phyloP scores from a whole-genome alignment of 441 rosid genomes.

The Arabidopsis lyrata region DNA sequence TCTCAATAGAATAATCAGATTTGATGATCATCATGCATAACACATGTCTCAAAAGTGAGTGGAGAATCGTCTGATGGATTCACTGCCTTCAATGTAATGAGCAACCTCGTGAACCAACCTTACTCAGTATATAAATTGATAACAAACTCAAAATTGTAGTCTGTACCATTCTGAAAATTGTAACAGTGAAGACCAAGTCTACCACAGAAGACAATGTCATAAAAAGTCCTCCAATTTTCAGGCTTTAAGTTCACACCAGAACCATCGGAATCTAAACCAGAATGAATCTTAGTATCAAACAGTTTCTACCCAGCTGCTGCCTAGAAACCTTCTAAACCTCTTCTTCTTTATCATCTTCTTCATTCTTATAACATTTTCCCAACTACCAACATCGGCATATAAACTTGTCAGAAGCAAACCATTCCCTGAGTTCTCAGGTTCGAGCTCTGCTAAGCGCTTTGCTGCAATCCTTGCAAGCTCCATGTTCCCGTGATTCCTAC shows the following conservation, averaged over 20 bases:
- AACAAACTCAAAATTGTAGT: too few species aligned
- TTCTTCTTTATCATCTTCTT: slow-evolving; percentile 63
- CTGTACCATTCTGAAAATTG: too few species aligned
- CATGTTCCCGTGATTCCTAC: slow-evolving; percentile 72
- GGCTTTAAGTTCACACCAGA: not conserved
- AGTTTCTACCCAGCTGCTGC: slow-evolving; percentile 76
- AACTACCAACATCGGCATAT: slow-evolving; percentile 69
- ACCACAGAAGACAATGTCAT: too few species aligned
- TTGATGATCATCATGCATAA: too few species aligned
- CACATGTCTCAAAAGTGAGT: too few species aligned
- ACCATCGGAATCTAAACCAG: not conserved
- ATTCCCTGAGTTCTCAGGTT: slow-evolving; percentile 75
- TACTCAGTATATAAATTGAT: too few species aligned
- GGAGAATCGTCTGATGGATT: too few species aligned
- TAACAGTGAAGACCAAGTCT: too few species aligned
- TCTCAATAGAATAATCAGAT: not conserved
- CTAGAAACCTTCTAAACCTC: slow-evolving; percentile 53
- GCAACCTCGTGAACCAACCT: too few species aligned
- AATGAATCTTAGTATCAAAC: slow-evolving; percentile 29
- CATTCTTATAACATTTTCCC: slow-evolving; percentile 58
- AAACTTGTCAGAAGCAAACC: slow-evolving; percentile 60
- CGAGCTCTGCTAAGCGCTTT: slow-evolving; percentile 64
- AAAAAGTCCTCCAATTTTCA: too few species aligned
- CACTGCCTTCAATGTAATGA: too few species aligned
- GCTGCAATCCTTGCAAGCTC: slow-evolving; percentile 72